These are phyloP conservation scores for Tolypocladium amazonense DNA, from an alignment of 2,329 filamentous ascomycete species.

Conservation along the genomic window DNA sequence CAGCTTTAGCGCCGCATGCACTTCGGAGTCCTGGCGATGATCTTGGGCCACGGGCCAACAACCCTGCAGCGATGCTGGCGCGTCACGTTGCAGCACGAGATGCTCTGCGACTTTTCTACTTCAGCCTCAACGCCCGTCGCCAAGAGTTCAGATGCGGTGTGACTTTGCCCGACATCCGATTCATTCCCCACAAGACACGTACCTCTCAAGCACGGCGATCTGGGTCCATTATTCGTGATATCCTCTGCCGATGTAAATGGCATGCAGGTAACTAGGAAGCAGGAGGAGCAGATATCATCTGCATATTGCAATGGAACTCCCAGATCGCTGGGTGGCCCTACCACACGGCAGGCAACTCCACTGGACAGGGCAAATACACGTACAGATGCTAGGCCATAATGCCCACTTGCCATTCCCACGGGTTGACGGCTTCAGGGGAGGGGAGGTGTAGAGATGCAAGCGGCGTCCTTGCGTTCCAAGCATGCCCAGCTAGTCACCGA, in stretches of 20 bases:
- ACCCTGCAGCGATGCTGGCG: background rate
- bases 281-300: background rate
- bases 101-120: background rate
- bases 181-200: background rate
- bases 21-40: background rate
- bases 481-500: background rate
- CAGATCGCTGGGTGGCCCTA: background rate
- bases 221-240: background rate
- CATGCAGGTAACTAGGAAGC: background rate
- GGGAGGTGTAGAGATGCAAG: background rate
- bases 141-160: background rate
- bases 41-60: background rate
- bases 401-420: background rate
- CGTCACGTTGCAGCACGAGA: conserved; percentile 1
- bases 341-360: background rate
- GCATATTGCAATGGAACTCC: background rate
- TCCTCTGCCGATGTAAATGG: background rate
- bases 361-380: background rate
- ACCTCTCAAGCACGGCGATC: background rate
- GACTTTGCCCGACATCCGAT: background rate
- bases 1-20: background rate
- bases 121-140: background rate
- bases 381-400: background rate
- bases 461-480: background rate
- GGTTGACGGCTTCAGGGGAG: background rate